Conservation (phyloP, 2,329 filamentous ascomycete species). For the Sporothrix brunneoviolacea region DNA sequence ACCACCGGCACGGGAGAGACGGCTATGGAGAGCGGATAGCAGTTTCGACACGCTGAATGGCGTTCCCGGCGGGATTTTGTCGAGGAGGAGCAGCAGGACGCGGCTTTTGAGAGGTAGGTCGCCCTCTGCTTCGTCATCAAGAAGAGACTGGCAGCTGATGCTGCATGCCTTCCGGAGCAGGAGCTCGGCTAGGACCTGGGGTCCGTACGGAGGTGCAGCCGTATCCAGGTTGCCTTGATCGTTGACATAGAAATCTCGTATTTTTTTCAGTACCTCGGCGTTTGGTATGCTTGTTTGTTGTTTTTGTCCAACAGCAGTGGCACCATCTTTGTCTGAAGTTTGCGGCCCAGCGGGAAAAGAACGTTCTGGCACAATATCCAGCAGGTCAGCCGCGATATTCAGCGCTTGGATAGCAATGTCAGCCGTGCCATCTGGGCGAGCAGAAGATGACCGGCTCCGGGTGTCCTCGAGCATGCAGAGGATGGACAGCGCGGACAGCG, state of each 20-base stretch:
- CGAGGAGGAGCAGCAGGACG: constrained; percentile 51
- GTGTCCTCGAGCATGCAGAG: constrained; percentile 53
- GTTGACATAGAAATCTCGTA: constrained; percentile 60
- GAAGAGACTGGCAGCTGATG: constrained; percentile 43
- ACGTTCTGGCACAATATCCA: constrained; percentile 59
- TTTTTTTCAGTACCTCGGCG: constrained; percentile 51
- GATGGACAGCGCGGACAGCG: constrained; percentile 63
- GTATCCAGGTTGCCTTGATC: constrained; percentile 65
- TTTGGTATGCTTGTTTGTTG: constrained; percentile 27
- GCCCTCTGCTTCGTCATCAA: constrained; percentile 32
- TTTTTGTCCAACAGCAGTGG: not conserved
- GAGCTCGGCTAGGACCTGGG: constrained; percentile 51
- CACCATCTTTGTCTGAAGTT: not conserved
- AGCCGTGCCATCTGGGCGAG: not conserved
- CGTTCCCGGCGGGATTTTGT: constrained; percentile 42
- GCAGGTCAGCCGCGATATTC: constrained; percentile 47
- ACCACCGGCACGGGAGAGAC: constrained; percentile 32
- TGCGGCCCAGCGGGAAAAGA: constrained; percentile 42
- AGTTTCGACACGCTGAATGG: constrained; percentile 42
- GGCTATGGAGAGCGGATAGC: constrained; percentile 44
- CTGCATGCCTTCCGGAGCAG: constrained; percentile 55
- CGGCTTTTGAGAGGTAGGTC: constrained; percentile 53
- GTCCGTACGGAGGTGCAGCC: constrained; percentile 51
- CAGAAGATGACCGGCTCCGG: constrained; percentile 29
- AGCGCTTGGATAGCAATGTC: constrained; percentile 29